Evolutionary conservation across 2,329 filamentous ascomycete species (phyloP), one percentile per base, ranked within the genome.

Genomic region (Xylaria digitata): DNA sequence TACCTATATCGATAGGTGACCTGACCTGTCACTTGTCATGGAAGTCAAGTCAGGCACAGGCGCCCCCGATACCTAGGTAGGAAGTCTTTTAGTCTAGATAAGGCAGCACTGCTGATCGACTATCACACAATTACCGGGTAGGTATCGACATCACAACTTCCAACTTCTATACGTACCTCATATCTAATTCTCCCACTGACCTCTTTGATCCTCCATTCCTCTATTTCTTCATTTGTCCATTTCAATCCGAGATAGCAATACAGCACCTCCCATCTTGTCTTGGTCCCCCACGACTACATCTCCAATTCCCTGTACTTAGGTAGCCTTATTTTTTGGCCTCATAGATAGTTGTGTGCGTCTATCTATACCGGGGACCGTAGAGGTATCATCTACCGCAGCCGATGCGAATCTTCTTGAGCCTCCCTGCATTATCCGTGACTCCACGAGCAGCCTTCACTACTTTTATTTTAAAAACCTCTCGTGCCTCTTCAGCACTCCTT

Each of bases 381-480:
- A n/a, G 15, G 30, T 54, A 55, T 56, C 34, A 40, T 45, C 54
- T 58, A 53, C 52, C 48, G 37, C 49, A 62, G 50, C 67, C 65
- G 54, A 75, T 75, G 73, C 71, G 69, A 62, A 53, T 68, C 62
- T 45, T 70, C 42, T 48, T 61, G 43, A 56, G 67, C 43, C 64
- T 70, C 48, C 40, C 61, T 53, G 59, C 59, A 65, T 63, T 63
- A 58, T 67, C 69, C 71, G 68, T 70, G 50, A 71, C 65, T 64
- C 59, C 49, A 37, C 65, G 65, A 32, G 42, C 54, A 30, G 48
- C 50, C 43, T 56, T 45, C 42, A 54, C 46, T 43, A 23, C 52
- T 53, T 42, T 68, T 21, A 13, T 58, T 43, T 55, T 48, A 7
- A 65, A 55, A 19, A 17, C 55, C 30, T 53, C 56, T 19, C 61